Percentiles rank a stretch among this genome's conserved stretches.
Evolutionary conservation across 352 stramenopile genomes (phyloP).

Genomic region (Aphanomyces stellatus): DNA sequence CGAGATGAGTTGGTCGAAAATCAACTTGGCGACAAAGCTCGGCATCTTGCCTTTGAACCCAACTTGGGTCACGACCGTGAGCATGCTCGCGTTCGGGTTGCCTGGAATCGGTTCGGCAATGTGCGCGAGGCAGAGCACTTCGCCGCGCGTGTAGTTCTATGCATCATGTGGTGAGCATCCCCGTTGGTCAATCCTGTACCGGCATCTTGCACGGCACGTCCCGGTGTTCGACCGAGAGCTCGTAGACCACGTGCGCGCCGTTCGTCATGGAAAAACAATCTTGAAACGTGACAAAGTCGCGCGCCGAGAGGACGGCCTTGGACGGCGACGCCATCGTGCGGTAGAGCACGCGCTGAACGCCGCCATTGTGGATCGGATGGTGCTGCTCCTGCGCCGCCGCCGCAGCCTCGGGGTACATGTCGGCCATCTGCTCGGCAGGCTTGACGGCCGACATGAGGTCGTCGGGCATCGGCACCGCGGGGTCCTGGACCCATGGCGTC

Average conservation of each 20-base stretch:
- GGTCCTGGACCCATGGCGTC: slow-evolving; percentile 4
- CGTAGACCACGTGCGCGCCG: slow-evolving; percentile 7
- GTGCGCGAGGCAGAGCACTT: slow-evolving; percentile 10
- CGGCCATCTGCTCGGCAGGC: neutral
- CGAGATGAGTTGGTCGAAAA: slow-evolving; percentile 14
- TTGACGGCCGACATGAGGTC: neutral
- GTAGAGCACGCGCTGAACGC: slow-evolving; percentile 9
- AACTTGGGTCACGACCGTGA: slow-evolving; percentile 18
- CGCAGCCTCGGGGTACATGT: neutral
- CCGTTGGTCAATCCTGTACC: neutral
- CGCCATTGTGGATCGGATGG: neutral
- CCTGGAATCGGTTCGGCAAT: slow-evolving; percentile 13
- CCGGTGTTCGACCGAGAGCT: slow-evolving; percentile 6
- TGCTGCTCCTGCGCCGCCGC: neutral
- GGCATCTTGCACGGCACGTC: slow-evolving; percentile 1
- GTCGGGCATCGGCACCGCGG: neutral
- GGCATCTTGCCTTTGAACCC: slow-evolving; percentile 15
- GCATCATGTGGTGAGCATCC: no score
- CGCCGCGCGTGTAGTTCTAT: slow-evolving; percentile 16
- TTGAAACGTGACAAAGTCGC: slow-evolving; percentile 18
- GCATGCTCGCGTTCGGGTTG: slow-evolving; percentile 15
- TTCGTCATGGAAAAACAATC: slow-evolving; percentile 13
- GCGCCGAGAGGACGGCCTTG: neutral
- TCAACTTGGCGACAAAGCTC: slow-evolving; percentile 2
- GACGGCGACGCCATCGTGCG: slow-evolving; percentile 9